phyloP scores from a whole-genome alignment of 306 rosid species.

The Trifolium subterraneum region DNA sequence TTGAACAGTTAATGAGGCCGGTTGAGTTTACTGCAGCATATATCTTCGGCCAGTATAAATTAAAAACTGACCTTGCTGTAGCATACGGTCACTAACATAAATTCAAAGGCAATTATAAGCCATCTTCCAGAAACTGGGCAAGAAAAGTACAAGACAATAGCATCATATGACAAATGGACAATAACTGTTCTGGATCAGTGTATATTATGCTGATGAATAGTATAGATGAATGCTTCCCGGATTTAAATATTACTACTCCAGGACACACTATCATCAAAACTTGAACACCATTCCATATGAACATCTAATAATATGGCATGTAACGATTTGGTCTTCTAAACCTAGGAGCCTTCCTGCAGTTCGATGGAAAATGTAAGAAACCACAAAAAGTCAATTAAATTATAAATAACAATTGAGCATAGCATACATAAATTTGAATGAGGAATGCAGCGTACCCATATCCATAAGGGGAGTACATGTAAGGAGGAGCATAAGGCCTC shows the following conservation, averaged over 20 bases:
- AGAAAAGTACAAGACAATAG: conserved; percentile 17
- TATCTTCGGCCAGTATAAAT: conserved; percentile 23
- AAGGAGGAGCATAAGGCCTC: conserved; percentile 86
- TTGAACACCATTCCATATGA: conserved; percentile 10
- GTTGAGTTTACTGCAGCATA: conserved; percentile 24
- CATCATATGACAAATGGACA: conserved; percentile 4
- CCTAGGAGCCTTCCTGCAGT: conserved; percentile 82
- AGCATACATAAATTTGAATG: not conserved
- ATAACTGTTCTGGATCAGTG: conserved; percentile 7
- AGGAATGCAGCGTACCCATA: conserved; percentile 72
- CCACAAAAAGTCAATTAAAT: conserved; percentile 21
- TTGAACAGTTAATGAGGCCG: conserved; percentile 6
- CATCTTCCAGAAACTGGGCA: conserved; percentile 25
- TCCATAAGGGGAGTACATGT: conserved; percentile 80
- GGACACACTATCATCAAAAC: conserved; percentile 29
- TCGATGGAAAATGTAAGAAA: conserved; percentile 21
- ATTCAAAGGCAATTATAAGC: conserved; percentile 33
- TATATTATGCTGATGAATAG: conserved; percentile 27
- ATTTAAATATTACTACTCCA: conserved; percentile 27
- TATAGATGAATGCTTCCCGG: not conserved
- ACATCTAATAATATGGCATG: conserved; percentile 82
- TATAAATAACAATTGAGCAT: conserved; percentile 1
- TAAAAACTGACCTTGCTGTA: conserved; percentile 30
- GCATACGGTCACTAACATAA: conserved; percentile 23
- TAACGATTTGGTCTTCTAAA: conserved; percentile 74